A percentile compares a stretch with the other conserved stretches of the same genome.
These are phyloP conservation scores for Thalassiosira profunda DNA, from an alignment of 108 stramenopile species.

Conservation along the genomic window DNA sequence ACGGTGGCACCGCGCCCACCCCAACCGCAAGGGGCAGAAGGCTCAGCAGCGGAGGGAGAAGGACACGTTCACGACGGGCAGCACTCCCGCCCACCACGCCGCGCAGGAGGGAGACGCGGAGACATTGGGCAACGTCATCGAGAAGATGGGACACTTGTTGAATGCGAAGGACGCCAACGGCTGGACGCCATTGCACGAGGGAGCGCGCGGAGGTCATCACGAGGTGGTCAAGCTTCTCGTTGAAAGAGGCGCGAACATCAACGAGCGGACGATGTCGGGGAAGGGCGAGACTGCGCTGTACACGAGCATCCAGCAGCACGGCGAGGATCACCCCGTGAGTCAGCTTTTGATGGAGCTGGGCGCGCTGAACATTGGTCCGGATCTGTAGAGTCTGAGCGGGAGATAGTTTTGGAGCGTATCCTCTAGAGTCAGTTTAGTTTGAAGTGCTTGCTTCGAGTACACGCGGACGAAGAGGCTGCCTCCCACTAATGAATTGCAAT, in stretches of 20 bases:
- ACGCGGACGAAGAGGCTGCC: too few species aligned
- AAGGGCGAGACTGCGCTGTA: slow-evolving; percentile 70
- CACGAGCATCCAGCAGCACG: slow-evolving; percentile 68
- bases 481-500: neutral
- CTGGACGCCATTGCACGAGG: slow-evolving; percentile 90
- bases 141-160: slow-evolving; percentile 58
- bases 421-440: too few species aligned
- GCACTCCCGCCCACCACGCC: slow-evolving; percentile 66
- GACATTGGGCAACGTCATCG: slow-evolving; percentile 42
- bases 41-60: slow-evolving; percentile 19
- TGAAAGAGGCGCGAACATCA: slow-evolving; percentile 76
- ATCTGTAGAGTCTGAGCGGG: slow-evolving; percentile 55
- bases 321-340: slow-evolving; percentile 73
- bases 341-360: slow-evolving; percentile 68
- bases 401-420: too few species aligned
- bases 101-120: slow-evolving; percentile 76
- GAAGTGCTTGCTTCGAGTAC: too few species aligned
- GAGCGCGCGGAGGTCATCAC: slow-evolving; percentile 72
- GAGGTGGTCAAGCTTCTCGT: slow-evolving; percentile 77
- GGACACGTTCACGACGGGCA: slow-evolving; percentile 60
- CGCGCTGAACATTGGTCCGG: slow-evolving; percentile 77
- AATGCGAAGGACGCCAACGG: slow-evolving; percentile 84
- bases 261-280: slow-evolving; percentile 54
- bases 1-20: slow-evolving; percentile 66
- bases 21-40: slow-evolving; percentile 25